Evolutionary conservation across 2,329 filamentous ascomycete species (phyloP), one percentile per base, ranked within the genome.

Genomic region (Anisogramma anomala): DNA sequence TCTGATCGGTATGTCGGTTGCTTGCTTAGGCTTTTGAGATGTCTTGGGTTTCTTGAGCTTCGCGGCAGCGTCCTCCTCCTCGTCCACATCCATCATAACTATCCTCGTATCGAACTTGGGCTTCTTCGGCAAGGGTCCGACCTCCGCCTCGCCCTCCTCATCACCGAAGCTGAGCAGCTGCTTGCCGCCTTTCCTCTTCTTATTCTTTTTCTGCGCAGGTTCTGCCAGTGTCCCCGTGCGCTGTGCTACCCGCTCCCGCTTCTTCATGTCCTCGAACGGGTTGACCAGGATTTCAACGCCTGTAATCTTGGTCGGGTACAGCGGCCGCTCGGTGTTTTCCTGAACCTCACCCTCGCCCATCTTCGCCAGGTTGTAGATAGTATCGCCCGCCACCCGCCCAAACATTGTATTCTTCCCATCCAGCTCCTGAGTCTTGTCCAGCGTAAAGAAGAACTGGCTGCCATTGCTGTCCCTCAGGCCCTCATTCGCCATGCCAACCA

Each of bases 401-500:
- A 98, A 96, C 59, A 96, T 66, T 0, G 91, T 96, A 60, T 95
- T 95, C 63, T 84, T 85, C 38, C 82, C 83, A 51, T 82, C 85
- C 54, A 98, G 60, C 66, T 96, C 87, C 19, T 86, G 79, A 18
- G 88, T 71, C 56, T 82, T 87, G 48, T 78, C 87, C 39, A 98
- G 64, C 0, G 91, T 96, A 47, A 98, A 80, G 66, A 98, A 98
- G 69, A 96, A 96, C 61, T 98, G 91, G 59, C 86, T 94, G 25
- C 86, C 84, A 64, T 96, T 96, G 41, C 84, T 84, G 54, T 88
- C 71, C 22, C 74, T 72, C 38, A 65, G 66, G 33, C 87, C 81
- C 47, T 84, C 82, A 60, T 96, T 96, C 20, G 91, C 91, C 87
- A 96, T 95, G n/a, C 84, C 91, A 52, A 98, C 63, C 52, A 96